Evolutionary conservation across 768 basidiomycete species (phyloP).

Genomic region (Auricularia cornea): DNA sequence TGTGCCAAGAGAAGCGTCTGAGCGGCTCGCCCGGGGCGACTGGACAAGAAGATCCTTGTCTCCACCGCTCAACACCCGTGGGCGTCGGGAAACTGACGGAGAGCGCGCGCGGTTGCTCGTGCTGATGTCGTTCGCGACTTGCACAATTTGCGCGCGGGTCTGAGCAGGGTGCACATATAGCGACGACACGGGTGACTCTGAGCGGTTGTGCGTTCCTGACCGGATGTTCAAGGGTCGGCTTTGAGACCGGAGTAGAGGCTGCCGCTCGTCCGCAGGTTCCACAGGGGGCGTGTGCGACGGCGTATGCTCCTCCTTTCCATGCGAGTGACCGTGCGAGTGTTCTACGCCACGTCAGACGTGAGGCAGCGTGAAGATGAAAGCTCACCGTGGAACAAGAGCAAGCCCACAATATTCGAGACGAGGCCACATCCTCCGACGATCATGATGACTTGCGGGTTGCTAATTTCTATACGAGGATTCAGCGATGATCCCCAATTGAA

Average conservation of each 20-base stretch:
- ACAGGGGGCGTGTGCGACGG: background rate
- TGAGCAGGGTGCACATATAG: conserved; percentile 54
- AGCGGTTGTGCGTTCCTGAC: background rate
- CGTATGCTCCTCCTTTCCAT: background rate
- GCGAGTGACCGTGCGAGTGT: background rate
- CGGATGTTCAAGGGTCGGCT: background rate
- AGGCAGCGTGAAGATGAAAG: conserved; percentile 5
- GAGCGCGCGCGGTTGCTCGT: background rate
- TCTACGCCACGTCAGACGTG: background rate
- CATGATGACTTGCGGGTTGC: conserved; percentile 80
- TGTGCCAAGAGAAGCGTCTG: background rate
- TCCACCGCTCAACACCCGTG: background rate
- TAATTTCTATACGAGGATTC: conserved; percentile 53
- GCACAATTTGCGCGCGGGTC: conserved; percentile 38
- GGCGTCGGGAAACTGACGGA: background rate
- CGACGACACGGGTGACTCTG: conserved; percentile 40
- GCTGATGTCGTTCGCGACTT: conserved; percentile 72
- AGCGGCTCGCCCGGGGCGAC: background rate
- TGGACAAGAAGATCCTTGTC: background rate
- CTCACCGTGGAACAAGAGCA: conserved; percentile 92
- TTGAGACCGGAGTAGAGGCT: background rate
- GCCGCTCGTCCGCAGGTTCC: background rate
- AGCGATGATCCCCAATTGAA: conserved; percentile 6
- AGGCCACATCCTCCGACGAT: conserved; percentile 85
- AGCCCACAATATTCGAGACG: conserved; percentile 83